Evolutionary conservation across 345 rosid genomes (phyloP).

Genomic region (Hibiscus trionum): DNA sequence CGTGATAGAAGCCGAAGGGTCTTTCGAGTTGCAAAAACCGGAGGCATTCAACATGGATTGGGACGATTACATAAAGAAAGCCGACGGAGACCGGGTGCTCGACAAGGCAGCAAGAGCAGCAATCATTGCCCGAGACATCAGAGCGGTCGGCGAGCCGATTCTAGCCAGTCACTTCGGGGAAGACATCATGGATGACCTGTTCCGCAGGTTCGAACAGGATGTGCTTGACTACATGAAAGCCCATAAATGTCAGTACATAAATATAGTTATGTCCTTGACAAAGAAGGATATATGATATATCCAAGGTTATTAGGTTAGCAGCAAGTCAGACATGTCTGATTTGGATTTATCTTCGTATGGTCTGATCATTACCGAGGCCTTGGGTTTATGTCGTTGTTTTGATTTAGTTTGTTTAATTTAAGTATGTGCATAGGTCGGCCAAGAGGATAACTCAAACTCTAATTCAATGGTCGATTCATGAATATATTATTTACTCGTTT

Average conservation of each 20-base stretch:
- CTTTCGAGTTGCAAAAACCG: background rate
- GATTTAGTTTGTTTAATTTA: too few species aligned
- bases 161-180: constrained; percentile 4
- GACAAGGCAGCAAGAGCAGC: background rate
- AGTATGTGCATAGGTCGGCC: too few species aligned
- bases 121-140: background rate
- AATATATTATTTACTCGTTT: too few species aligned
- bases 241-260: background rate
- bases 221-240: background rate
- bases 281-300: background rate
- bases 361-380: too few species aligned
- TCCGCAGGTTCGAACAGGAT: background rate
- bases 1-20: constrained; percentile 11
- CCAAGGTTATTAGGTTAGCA: background rate
- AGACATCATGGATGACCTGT: constrained; percentile 10
- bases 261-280: constrained; percentile 1
- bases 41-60: constrained; percentile 7
- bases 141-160: constrained; percentile 11
- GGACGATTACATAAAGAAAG: constrained; percentile 4
- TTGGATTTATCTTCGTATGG: too few species aligned
- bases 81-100: background rate
- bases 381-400: too few species aligned
- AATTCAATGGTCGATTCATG: too few species aligned
- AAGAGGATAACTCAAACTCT: too few species aligned
- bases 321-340: too few species aligned